Conservation (phyloP, 352 stramenopile species). For the Globisporangium echinulatum region DNA sequence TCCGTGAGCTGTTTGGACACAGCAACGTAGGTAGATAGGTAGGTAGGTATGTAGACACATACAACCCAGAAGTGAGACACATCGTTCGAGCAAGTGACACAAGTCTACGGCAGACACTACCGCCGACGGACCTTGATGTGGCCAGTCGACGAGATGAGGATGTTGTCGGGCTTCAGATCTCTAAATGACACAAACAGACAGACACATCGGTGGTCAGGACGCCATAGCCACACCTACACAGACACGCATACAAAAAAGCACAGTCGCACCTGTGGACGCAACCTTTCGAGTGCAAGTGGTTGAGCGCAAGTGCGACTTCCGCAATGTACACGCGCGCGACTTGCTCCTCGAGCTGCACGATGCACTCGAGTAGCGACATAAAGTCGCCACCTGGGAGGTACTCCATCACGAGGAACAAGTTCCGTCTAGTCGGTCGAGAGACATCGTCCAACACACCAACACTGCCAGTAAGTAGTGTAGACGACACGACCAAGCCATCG, state of each 20-base stretch:
- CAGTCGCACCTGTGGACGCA: constrained; percentile 67
- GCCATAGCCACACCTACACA: too few species aligned
- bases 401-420: constrained; percentile 89
- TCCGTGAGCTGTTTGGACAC: constrained; percentile 57
- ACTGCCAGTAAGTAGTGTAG: background rate
- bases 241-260: background rate
- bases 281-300: constrained; percentile 80
- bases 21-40: too few species aligned
- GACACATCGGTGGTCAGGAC: too few species aligned
- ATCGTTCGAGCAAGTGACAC: too few species aligned
- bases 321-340: constrained; percentile 85
- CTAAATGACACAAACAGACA: constrained; percentile 19
- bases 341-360: constrained; percentile 84
- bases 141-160: constrained; percentile 81
- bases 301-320: constrained; percentile 80
- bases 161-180: constrained; percentile 89
- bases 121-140: constrained; percentile 69
- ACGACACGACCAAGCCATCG: background rate
- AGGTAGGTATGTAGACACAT: too few species aligned
- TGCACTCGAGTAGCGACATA: constrained; percentile 85
- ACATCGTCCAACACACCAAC: background rate
- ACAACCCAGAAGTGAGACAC: too few species aligned
- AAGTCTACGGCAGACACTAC: background rate
- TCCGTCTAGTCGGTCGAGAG: constrained; percentile 25
- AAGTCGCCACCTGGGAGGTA: constrained; percentile 88